Conservation (phyloP, 306 rosid species). For the Lagenaria siceraria region DNA sequence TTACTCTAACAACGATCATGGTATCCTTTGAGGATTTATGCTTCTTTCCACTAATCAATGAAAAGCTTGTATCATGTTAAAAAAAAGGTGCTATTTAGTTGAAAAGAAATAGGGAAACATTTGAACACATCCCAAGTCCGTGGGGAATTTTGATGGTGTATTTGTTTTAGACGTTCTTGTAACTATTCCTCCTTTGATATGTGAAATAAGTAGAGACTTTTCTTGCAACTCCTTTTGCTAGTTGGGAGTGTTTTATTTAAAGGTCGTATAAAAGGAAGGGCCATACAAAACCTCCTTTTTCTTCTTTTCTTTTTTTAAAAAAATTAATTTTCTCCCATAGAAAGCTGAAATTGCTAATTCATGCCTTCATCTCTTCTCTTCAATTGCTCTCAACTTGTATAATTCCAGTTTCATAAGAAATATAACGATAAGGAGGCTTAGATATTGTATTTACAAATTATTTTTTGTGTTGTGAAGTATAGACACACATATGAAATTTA, state of each 20-base stretch:
- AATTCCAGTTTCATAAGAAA: neutral
- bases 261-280: neutral
- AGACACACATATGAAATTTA: too few species aligned
- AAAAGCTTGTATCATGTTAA: neutral
- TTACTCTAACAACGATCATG: neutral
- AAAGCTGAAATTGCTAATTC: neutral
- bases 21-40: too few species aligned
- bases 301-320: too few species aligned
- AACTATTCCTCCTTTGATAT: neutral
- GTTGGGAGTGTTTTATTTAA: neutral
- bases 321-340: neutral
- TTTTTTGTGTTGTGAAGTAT: too few species aligned
- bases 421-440: neutral
- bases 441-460: too few species aligned
- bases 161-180: neutral
- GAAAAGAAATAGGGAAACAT: neutral
- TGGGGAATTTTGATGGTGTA: neutral
- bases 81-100: neutral
- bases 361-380: neutral
- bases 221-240: neutral
- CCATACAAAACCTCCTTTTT: neutral
- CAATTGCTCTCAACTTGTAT: neutral
- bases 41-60: neutral
- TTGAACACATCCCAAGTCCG: neutral
- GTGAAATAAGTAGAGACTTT: neutral